A percentile compares a stretch with the other conserved stretches of the same genome.
These are phyloP conservation scores for Boletus albobrunnescens DNA, from an alignment of 1,284 basidiomycete genomes.

Conservation along the genomic window DNA sequence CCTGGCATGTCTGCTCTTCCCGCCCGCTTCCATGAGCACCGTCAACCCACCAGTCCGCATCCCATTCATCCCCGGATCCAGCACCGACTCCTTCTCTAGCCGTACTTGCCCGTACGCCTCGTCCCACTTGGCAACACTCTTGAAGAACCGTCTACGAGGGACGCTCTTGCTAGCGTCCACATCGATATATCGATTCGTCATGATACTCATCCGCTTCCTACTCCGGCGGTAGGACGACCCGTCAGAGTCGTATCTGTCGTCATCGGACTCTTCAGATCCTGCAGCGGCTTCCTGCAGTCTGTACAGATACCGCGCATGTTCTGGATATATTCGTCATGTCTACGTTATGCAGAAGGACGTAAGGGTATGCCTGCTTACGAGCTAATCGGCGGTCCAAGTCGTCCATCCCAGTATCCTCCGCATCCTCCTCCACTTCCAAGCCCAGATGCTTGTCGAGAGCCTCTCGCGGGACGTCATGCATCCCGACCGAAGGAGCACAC, in stretches of 20 bases:
- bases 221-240: slow-evolving; percentile 37
- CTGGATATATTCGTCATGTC: slow-evolving; percentile 32
- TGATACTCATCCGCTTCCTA: slow-evolving; percentile 61
- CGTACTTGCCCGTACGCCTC: slow-evolving; percentile 24
- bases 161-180: slow-evolving; percentile 27
- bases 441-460: slow-evolving; percentile 61
- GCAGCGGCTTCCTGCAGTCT: slow-evolving; percentile 52
- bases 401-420: slow-evolving; percentile 46
- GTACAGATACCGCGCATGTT: slow-evolving; percentile 63
- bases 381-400: slow-evolving; percentile 66
- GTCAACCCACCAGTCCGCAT: slow-evolving; percentile 14
- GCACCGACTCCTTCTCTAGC: slow-evolving; percentile 22
- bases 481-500: slow-evolving; percentile 82
- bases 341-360: background rate
- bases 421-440: slow-evolving; percentile 36
- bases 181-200: slow-evolving; percentile 56
- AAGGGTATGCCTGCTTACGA: slow-evolving; percentile 43
- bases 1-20: slow-evolving; percentile 9
- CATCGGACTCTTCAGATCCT: slow-evolving; percentile 43
- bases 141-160: slow-evolving; percentile 53
- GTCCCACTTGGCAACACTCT: slow-evolving; percentile 45
- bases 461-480: slow-evolving; percentile 80
- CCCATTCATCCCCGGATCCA: slow-evolving; percentile 16
- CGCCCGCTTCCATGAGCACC: slow-evolving; percentile 28
- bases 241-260: slow-evolving; percentile 52